Evolutionary conservation across 2,329 filamentous ascomycete species (phyloP), one percentile per base, ranked within the genome.

Genomic region (Ceratocystis ficicola): DNA sequence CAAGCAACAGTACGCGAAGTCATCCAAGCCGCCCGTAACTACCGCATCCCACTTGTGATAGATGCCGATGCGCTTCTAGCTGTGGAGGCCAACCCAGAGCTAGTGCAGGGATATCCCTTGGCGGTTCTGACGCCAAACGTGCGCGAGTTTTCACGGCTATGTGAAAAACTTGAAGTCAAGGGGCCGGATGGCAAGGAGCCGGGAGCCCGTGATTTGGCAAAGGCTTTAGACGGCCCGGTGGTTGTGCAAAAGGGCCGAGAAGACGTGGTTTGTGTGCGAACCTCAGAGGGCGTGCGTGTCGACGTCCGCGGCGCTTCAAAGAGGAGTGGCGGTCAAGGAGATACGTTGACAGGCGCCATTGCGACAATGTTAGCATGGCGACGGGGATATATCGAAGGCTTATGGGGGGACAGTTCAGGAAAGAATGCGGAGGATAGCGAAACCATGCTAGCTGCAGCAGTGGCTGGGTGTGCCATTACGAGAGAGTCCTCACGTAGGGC

Each of bases 51-150:
- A 0, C 84, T 97, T 68, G 90, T 99, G 5, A 77, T 99, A 2
- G 94, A 99, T 73, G 94, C 94, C 0, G 94, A 99, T 75, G 93
- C 90, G 0, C 77, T 99, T 30, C 83, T 85, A 68, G 76, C 97
- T 1, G 87, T 95, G 12, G 86, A 90, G 71, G 85, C 83, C 36
- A 78, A 86, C 62, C 92, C 91, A 0, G 85, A 85, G 44, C 77
- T 97, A 0, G 83, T 99, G 1, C 81, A 83, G 25, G 92, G 91
- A 0, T 97, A 93, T 77, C 81, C 80, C 60, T 83, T 89, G 68
- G 95, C 90, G 64, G 90, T 99, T 64, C 77, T 99, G 66, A 99
- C 94, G 52, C 94, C 94, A 1, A 99, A 99, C 69, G 88, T 96
- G 0, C 90, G 95, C 3, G 94, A 99, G 75, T 97, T 97, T 73